Conservation (phyloP, 768 basidiomycete species). For the Naganishia friedmannii region DNA sequence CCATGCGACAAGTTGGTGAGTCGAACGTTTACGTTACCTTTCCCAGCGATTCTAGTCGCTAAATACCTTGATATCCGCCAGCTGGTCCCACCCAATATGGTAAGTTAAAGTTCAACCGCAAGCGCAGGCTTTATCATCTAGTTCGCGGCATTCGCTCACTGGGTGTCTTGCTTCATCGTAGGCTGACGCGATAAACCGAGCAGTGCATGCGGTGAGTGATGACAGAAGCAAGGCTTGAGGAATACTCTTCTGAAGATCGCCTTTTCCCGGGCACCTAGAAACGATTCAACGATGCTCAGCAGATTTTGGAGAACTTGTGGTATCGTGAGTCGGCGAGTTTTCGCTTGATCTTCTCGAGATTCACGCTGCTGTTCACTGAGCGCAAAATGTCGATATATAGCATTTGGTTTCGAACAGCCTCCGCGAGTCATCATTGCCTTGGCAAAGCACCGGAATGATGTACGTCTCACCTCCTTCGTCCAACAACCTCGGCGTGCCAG, state of each 20-base stretch:
- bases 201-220: conserved; percentile 47
- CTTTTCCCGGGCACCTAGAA: conserved; percentile 32
- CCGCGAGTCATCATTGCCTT: conserved; percentile 50
- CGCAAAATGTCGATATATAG: conserved; percentile 42
- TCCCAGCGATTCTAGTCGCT: too few relatives aligned
- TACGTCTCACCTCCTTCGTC: conserved; percentile 20
- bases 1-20: conserved; percentile 48
- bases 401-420: conserved; percentile 42
- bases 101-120: not conserved
- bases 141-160: not conserved
- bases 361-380: not conserved
- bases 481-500: too few relatives aligned
- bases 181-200: conserved; percentile 47
- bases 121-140: not conserved
- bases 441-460: conserved; percentile 47
- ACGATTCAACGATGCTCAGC: conserved; percentile 42
- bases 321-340: conserved; percentile 47
- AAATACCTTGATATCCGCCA: not conserved
- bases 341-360: too few relatives aligned
- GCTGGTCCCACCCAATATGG: conserved; percentile 49
- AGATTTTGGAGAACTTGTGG: conserved; percentile 50
- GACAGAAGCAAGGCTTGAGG: not conserved
- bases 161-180: not conserved
- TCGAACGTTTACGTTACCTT: not conserved
- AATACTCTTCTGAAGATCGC: not conserved